phyloP scores from a whole-genome alignment of 768 basidiomycete species.

The Tulasnella sp. region DNA sequence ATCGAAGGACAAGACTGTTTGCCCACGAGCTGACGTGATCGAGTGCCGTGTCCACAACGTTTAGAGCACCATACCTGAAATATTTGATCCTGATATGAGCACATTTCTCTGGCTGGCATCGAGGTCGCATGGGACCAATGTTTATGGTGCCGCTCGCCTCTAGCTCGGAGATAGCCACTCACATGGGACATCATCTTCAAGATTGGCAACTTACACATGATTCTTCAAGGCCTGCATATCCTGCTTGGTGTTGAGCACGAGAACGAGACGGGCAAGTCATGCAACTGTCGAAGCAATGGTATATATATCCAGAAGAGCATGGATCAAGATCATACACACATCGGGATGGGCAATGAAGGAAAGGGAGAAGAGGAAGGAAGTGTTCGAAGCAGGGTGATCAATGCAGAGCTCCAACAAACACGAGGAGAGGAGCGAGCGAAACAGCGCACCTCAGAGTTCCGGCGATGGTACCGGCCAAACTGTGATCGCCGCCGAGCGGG shows the following conservation, averaged over 20 bases:
- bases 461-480: conserved; percentile 86
- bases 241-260: conserved; percentile 38
- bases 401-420: too few relatives aligned
- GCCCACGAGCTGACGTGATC: conserved; percentile 84
- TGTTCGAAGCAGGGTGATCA: too few relatives aligned
- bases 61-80: conserved; percentile 84
- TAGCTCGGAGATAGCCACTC: conserved; percentile 54
- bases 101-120: conserved; percentile 83
- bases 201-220: not conserved
- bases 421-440: not conserved
- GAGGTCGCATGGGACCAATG: conserved; percentile 89
- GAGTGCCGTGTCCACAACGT: conserved; percentile 91
- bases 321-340: conserved; percentile 84
- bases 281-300: conserved; percentile 83
- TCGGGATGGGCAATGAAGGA: too few relatives aligned
- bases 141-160: conserved; percentile 76
- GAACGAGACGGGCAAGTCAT: conserved; percentile 98
- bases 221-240: conserved; percentile 6
- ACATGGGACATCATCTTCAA: conserved; percentile 25
- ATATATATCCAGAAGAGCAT: conserved; percentile 97
- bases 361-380: too few relatives aligned
- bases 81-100: conserved; percentile 78
- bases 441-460: conserved; percentile 68
- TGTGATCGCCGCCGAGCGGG: conserved; percentile 94
- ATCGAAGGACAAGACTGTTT: conserved; percentile 81